Evolutionary conservation across 83 land plant species (phyloP), one percentile per base, ranked within the genome.

Genomic region (Thuja plicata): DNA sequence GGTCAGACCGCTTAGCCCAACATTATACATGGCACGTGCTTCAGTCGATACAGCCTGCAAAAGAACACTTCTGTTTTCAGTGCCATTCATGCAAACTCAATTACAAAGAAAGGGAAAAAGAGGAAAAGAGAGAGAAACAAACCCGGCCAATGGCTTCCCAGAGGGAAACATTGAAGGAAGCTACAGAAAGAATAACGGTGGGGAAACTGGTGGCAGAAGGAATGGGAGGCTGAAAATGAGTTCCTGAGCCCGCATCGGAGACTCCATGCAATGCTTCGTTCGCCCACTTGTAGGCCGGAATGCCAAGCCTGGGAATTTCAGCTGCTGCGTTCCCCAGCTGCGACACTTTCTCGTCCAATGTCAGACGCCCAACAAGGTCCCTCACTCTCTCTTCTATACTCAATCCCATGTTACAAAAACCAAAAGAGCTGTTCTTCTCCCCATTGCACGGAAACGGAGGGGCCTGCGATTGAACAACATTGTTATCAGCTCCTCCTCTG

Each of bases 231-330:
- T 91, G 92, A 86, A 97, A 97, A 32, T 79, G 45, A 32, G 91
- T 89, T 3, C 95, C 96, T 8, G 94, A 93, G 60, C 97, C 94
- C 21, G 50, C 87, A 86, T 95, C 90, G 40, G 98, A 93, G n/a
- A 97, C 95, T 11, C 98, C 98, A 79, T 97, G 99, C 43, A 97
- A 92, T 3, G 96, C 99, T 91, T 97, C 99, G 32, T 94, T 92
- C 97, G 96, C 95, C 98, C 98, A 97, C 70, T 95, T 89, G 87
- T 97, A 97, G 4, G 90, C 87, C 0, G 83, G 89, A 62, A 95
- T 87, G 5, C 98, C 98, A 17, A 97, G 91, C 88, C 97, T 88
- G 0, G 94, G 91, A 41, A 95, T 92, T 10, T 87, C 91, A 13
- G 90, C 85, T 2, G 97, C 97, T 84, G 86, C 89, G 88, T 92